phyloP scores from a whole-genome alignment of 2,329 filamentous ascomycete genomes.

The Monosporascus sp. region DNA sequence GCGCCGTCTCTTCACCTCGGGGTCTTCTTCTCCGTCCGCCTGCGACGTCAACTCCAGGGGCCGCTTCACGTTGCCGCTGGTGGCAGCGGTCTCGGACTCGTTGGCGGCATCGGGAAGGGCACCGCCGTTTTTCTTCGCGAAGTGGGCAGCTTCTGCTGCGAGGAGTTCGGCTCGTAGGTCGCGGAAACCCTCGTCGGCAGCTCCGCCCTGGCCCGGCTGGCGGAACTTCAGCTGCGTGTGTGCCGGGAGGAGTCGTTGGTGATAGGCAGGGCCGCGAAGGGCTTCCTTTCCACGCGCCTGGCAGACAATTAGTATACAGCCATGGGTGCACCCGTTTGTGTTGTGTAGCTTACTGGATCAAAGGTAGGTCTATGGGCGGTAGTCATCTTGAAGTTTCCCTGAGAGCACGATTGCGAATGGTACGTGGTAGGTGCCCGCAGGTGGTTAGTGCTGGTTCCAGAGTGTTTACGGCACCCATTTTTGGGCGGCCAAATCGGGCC shows the following conservation, averaged over 20 bases:
- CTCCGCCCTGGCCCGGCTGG: conserved; percentile 85
- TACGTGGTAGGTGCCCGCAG: background rate
- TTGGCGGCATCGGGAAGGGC: conserved; percentile 41
- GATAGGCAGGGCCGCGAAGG: conserved; percentile 86
- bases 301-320: conserved; percentile 19
- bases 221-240: conserved; percentile 89
- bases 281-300: conserved; percentile 92
- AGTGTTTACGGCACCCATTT: no score
- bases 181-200: conserved; percentile 61
- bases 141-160: conserved; percentile 81
- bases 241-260: conserved; percentile 89
- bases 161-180: conserved; percentile 89
- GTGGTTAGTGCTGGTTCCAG: background rate
- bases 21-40: conserved; percentile 53
- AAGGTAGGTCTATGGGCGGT: conserved; percentile 84
- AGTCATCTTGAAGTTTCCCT: conserved; percentile 46
- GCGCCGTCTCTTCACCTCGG: conserved; percentile 75
- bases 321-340: background rate
- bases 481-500: no score
- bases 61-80: conserved; percentile 52
- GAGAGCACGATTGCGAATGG: conserved; percentile 1
- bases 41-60: conserved; percentile 49
- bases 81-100: conserved; percentile 29
- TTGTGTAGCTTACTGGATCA: conserved; percentile 63
- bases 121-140: conserved; percentile 73